A percentile compares a stretch with the other conserved stretches of the same genome.
Evolutionary conservation across 169 alveolate genomes (phyloP).

Genomic region (Plasmodium berghei): DNA sequence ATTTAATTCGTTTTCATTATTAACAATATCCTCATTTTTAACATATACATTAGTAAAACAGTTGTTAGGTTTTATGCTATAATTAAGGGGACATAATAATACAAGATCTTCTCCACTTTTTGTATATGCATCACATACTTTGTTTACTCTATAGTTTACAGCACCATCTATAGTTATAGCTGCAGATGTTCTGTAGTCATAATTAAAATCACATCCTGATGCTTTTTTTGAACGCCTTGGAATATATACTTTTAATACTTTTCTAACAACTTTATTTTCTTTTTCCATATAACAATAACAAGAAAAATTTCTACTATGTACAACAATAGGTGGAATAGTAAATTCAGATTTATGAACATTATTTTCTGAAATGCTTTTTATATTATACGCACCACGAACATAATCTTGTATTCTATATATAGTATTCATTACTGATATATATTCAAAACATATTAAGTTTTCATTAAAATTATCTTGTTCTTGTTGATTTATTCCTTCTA

Average conservation of each 20-base stretch:
- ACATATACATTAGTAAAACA: constrained; percentile 45
- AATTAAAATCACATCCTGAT: constrained; percentile 64
- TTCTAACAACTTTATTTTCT: neutral
- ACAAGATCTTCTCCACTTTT: constrained; percentile 24
- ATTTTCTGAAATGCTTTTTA: neutral
- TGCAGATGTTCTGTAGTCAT: constrained; percentile 10
- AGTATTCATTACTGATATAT: constrained; percentile 2
- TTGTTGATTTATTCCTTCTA: neutral
- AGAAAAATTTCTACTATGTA: constrained; percentile 12
- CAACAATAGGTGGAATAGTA: constrained; percentile 31
- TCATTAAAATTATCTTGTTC: constrained; percentile 13
- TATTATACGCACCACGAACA: constrained; percentile 35
- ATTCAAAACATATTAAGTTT: constrained; percentile 22
- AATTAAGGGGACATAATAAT: constrained; percentile 27
- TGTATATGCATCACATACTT: constrained; percentile 46
- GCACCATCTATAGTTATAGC: constrained; percentile 25
- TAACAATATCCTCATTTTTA: neutral
- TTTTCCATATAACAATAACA: constrained; percentile 49
- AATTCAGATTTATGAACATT: constrained; percentile 19
- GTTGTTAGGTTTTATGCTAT: constrained; percentile 23
- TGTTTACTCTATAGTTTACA: neutral
- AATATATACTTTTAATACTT: constrained; percentile 26
- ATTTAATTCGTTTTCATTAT: neutral
- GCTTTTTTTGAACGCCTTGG: neutral
- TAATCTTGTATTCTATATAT: neutral